Evolutionary conservation across 768 basidiomycete genomes (phyloP).

Genomic region (Mycena haematopus): DNA sequence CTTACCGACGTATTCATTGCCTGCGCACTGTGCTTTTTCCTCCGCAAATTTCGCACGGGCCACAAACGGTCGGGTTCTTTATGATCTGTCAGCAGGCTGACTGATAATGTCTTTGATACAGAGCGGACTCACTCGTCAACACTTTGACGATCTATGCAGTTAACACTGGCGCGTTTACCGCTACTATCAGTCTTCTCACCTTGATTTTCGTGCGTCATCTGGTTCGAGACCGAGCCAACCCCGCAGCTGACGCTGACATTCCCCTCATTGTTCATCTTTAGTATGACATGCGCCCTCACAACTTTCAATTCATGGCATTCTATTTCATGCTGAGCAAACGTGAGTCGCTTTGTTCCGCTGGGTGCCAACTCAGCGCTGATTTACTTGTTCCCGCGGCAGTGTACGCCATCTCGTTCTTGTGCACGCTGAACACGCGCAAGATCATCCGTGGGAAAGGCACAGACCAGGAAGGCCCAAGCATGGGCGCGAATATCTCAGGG

Average conservation of each 20-base stretch:
- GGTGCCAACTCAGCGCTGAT: neutral
- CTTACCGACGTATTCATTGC: neutral
- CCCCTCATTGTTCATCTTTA: no score
- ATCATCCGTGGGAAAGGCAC: conserved; percentile 58
- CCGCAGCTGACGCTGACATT: neutral
- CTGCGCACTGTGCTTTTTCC: neutral
- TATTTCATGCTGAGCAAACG: conserved; percentile 69
- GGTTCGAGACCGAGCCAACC: neutral
- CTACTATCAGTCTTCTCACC: conserved; percentile 50
- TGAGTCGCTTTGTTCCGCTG: conserved; percentile 37
- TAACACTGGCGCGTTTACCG: conserved; percentile 57
- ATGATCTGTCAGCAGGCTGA: no score
- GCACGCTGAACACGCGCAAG: conserved; percentile 61
- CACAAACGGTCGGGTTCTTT: no score
- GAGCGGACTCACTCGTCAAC: conserved; percentile 64
- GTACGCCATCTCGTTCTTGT: conserved; percentile 48
- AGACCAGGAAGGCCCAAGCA: conserved; percentile 40
- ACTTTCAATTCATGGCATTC: conserved; percentile 61
- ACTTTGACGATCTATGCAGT: conserved; percentile 64
- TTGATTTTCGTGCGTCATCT: conserved; percentile 42
- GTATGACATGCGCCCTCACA: conserved; percentile 59
- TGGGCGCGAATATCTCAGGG: conserved; percentile 4
- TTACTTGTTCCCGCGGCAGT: conserved; percentile 32
- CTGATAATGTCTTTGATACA: conserved; percentile 32
- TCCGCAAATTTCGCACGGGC: no score